Evolutionary conservation across 2,329 filamentous ascomycete species (phyloP).

Genomic region (Aspergillus brunneoviolaceus): DNA sequence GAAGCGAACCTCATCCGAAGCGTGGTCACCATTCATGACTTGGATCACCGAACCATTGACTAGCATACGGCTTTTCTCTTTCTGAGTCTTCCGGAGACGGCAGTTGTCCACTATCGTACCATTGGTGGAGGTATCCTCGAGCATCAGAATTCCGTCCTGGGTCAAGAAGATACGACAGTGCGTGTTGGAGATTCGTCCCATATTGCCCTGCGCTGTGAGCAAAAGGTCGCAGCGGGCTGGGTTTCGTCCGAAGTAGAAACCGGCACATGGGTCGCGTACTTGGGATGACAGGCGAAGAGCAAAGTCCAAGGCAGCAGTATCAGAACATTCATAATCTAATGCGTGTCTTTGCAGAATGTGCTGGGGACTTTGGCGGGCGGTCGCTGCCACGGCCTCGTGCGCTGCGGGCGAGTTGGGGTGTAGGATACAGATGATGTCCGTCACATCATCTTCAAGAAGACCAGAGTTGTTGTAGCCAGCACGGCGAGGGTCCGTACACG

Average conservation of each 20-base stretch:
- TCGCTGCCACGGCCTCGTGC: constrained; percentile 65
- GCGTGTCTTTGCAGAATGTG: constrained; percentile 59
- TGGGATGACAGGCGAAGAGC: constrained; percentile 75
- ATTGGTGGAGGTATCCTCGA: constrained; percentile 94
- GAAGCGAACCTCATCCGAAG: constrained; percentile 69
- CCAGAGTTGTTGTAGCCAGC: constrained; percentile 78
- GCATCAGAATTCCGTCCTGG: constrained; percentile 79
- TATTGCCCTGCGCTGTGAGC: constrained; percentile 66
- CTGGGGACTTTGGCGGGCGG: constrained; percentile 53
- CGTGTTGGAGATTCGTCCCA: constrained; percentile 81
- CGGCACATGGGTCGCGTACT: constrained; percentile 66
- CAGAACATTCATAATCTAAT: constrained; percentile 42
- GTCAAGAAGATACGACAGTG: constrained; percentile 95
- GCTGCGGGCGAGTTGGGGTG: constrained; percentile 75
- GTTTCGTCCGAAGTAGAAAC: constrained; percentile 88
- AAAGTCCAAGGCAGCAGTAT: constrained; percentile 57
- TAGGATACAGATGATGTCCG: constrained; percentile 86
- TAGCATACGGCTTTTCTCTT: constrained; percentile 62
- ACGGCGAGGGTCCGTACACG: constrained; percentile 75
- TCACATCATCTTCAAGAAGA: constrained; percentile 76
- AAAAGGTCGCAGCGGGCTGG: constrained; percentile 67
- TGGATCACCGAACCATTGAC: constrained; percentile 71
- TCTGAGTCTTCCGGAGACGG: constrained; percentile 58
- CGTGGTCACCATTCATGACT: constrained; percentile 55
- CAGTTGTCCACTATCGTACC: constrained; percentile 81